phyloP scores from a whole-genome alignment of 2,329 filamentous ascomycete genomes.

The Aureobasidium pullulans region DNA sequence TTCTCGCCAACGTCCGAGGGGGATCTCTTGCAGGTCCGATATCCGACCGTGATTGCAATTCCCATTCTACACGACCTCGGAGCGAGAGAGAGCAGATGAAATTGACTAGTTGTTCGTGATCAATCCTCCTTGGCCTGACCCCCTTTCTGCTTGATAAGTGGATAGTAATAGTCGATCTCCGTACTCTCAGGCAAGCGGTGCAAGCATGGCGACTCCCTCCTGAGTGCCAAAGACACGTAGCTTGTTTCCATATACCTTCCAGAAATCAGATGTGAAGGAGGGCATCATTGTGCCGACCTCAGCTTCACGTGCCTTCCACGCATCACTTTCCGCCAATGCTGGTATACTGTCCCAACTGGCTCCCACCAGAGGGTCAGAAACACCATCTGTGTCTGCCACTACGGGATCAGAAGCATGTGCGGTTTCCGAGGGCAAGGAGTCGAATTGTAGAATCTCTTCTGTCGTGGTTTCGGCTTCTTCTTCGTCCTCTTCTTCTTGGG shows the following conservation, averaged over 20 bases:
- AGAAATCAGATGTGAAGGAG: conserved; percentile 45
- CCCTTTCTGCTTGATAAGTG: too few relatives aligned
- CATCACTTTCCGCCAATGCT: not conserved
- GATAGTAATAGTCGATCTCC: too few relatives aligned
- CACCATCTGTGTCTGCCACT: conserved; percentile 11
- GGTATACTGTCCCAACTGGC: not conserved
- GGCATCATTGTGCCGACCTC: conserved; percentile 35
- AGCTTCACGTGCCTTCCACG: not conserved
- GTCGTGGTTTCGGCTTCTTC: not conserved
- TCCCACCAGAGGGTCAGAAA: not conserved
- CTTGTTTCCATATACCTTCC: conserved; percentile 52
- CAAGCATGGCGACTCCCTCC: conserved; percentile 35
- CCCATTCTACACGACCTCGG: too few relatives aligned
- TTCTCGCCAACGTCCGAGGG: too few relatives aligned
- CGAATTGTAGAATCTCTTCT: conserved; percentile 13
- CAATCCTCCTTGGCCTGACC: too few relatives aligned
- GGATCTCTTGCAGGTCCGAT: too few relatives aligned
- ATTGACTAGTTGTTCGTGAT: too few relatives aligned
- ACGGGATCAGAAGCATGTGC: conserved; percentile 7
- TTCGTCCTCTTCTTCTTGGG: conserved; percentile 19
- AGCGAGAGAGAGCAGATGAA: too few relatives aligned
- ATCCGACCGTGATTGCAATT: too few relatives aligned
- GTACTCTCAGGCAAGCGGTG: too few relatives aligned
- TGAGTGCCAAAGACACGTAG: conserved; percentile 53
- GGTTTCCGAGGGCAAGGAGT: conserved; percentile 10